phyloP scores from a whole-genome alignment of 2,329 filamentous ascomycete genomes.

The Fusarium coffeatum region DNA sequence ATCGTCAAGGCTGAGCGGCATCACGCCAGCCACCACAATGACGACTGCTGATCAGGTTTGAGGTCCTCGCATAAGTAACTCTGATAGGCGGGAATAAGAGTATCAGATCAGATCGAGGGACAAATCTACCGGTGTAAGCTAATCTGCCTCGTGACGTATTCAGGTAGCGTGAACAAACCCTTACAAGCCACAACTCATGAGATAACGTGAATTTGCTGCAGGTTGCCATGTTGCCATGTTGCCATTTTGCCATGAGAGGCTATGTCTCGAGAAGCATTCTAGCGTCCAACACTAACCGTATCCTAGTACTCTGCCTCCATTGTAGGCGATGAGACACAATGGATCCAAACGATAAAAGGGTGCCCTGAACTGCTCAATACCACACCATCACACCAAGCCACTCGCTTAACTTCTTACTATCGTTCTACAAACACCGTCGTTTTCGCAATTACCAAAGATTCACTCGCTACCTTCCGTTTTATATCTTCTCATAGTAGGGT shows the following conservation, averaged over 20 bases:
- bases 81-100: background rate
- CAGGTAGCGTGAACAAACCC: background rate
- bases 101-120: background rate
- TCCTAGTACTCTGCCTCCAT: background rate
- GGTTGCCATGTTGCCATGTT: no score
- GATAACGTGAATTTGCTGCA: background rate
- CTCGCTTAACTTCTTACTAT: background rate
- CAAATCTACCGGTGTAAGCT: background rate
- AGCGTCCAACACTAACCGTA: background rate
- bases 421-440: background rate
- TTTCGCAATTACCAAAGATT: accelerated
- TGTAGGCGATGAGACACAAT: background rate
- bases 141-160: conserved; percentile 3
- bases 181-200: background rate
- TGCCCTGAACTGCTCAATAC: background rate
- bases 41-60: conserved; percentile 18
- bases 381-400: background rate
- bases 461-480: background rate
- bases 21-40: conserved; percentile 38
- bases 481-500: background rate
- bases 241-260: background rate
- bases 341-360: background rate
- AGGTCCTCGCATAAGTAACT: background rate
- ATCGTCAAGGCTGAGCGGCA: conserved; percentile 15
- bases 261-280: background rate